phyloP scores from a whole-genome alignment of 257 asterid species.

The Jacaranda mimosifolia region DNA sequence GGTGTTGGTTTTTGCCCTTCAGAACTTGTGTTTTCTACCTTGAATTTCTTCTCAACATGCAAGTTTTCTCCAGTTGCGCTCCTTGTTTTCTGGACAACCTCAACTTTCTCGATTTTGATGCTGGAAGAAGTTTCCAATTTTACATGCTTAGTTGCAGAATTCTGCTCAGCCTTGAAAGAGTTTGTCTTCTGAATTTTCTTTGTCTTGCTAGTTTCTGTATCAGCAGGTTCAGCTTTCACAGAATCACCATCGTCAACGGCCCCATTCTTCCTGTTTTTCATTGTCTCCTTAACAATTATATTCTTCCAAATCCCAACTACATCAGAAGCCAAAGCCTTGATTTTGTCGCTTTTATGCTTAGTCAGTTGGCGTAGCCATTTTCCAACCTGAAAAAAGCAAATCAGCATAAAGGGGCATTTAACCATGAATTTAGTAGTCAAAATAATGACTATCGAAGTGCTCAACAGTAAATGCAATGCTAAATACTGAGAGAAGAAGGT shows the following conservation, averaged over 20 bases:
- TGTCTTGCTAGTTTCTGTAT: constrained; percentile 36
- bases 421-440: background rate
- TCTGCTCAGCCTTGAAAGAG: background rate
- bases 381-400: constrained; percentile 54
- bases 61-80: constrained; percentile 36
- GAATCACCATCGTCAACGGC: constrained; percentile 38
- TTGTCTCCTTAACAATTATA: constrained; percentile 60
- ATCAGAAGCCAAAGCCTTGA: constrained; percentile 64
- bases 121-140: constrained; percentile 31
- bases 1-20: constrained; percentile 27
- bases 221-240: constrained; percentile 34
- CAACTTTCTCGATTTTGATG: constrained; percentile 35
- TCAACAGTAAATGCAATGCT: background rate
- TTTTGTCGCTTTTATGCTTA: constrained; percentile 62
- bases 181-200: constrained; percentile 38
- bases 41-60: constrained; percentile 41
- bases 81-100: constrained; percentile 39
- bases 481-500: background rate
- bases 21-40: constrained; percentile 40
- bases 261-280: constrained; percentile 47
- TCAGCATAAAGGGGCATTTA: background rate
- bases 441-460: background rate
- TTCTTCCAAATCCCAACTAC: constrained; percentile 66
- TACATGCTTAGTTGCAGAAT: background rate
- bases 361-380: constrained; percentile 65